Conservation (phyloP, 2,329 filamentous ascomycete genomes). For the Salinomyces thailandicus region DNA sequence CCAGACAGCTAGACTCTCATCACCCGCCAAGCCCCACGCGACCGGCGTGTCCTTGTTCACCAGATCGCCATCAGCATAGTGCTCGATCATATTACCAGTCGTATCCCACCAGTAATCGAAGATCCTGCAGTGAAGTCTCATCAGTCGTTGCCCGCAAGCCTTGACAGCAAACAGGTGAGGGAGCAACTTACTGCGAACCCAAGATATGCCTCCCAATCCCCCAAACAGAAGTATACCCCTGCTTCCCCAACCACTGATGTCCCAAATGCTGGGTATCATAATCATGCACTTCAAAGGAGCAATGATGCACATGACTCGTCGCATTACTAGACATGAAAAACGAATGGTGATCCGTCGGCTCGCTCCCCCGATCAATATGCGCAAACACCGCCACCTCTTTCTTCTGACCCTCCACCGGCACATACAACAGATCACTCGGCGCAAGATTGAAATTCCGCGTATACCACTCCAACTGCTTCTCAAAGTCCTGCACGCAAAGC, state of each 20-base stretch:
- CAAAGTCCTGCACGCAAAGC: slow-evolving; percentile 28
- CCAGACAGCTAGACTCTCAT: slow-evolving; percentile 21
- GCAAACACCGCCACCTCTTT: slow-evolving; percentile 32
- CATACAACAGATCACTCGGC: slow-evolving; percentile 33
- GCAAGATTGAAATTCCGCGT: slow-evolving; percentile 38
- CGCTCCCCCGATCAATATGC: slow-evolving; percentile 44
- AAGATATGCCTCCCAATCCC: slow-evolving; percentile 61
- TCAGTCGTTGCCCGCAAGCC: not conserved
- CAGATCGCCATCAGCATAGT: slow-evolving; percentile 59
- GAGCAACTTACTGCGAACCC: slow-evolving; percentile 43
- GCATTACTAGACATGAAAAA: slow-evolving; percentile 40
- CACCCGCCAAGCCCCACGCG: slow-evolving; percentile 28
- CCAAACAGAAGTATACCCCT: slow-evolving; percentile 57
- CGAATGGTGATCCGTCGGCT: slow-evolving; percentile 45
- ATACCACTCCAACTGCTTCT: slow-evolving; percentile 25
- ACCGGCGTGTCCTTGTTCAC: slow-evolving; percentile 44
- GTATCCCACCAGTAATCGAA: slow-evolving; percentile 66
- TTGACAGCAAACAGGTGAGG: too few species aligned
- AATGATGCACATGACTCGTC: slow-evolving; percentile 51
- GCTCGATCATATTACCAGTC: slow-evolving; percentile 44
- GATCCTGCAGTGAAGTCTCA: slow-evolving; percentile 27
- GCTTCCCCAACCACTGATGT: slow-evolving; percentile 55
- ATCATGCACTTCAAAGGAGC: slow-evolving; percentile 59
- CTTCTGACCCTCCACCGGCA: slow-evolving; percentile 9
- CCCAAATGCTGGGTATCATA: slow-evolving; percentile 61